A percentile compares a stretch with the other conserved stretches of the same genome.
Evolutionary conservation across 1,284 basidiomycete genomes (phyloP).

Genomic region (Spongispora temasekensis): DNA sequence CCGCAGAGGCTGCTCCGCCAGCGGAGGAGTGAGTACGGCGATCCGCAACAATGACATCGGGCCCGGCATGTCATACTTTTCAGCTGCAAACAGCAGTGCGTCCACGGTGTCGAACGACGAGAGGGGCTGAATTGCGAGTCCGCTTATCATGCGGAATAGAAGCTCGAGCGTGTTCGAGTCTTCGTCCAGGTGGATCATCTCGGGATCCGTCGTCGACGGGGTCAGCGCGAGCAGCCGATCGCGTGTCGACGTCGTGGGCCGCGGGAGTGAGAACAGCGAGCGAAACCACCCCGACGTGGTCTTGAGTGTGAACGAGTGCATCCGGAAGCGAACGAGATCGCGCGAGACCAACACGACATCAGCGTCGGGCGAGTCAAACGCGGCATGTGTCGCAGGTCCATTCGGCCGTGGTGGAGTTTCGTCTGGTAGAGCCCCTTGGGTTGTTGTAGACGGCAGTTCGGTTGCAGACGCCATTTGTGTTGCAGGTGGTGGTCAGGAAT

Average conservation of each 20-base stretch:
- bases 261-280: slow-evolving; percentile 59
- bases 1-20: slow-evolving; percentile 53
- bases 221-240: slow-evolving; percentile 39
- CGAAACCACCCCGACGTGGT: slow-evolving; percentile 61
- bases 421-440: too few relatives aligned
- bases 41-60: slow-evolving; percentile 58
- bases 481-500: too few relatives aligned
- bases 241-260: slow-evolving; percentile 21
- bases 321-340: slow-evolving; percentile 44
- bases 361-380: slow-evolving; percentile 48
- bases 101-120: slow-evolving; percentile 55
- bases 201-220: slow-evolving; percentile 26
- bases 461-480: slow-evolving; percentile 22
- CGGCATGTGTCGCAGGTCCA: slow-evolving; percentile 40
- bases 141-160: slow-evolving; percentile 60
- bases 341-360: slow-evolving; percentile 51
- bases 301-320: slow-evolving; percentile 56
- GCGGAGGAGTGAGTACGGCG: slow-evolving; percentile 48
- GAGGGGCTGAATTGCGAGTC: slow-evolving; percentile 52
- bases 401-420: not conserved
- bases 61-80: slow-evolving; percentile 70
- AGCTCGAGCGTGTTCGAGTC: slow-evolving; percentile 52
- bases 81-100: slow-evolving; percentile 56
- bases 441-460: slow-evolving; percentile 12
- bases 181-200: slow-evolving; percentile 57